Base-by-base conservation (phyloP, 2,329 filamentous ascomycete genomes). In the Fusarium fracticaudum region DNA sequence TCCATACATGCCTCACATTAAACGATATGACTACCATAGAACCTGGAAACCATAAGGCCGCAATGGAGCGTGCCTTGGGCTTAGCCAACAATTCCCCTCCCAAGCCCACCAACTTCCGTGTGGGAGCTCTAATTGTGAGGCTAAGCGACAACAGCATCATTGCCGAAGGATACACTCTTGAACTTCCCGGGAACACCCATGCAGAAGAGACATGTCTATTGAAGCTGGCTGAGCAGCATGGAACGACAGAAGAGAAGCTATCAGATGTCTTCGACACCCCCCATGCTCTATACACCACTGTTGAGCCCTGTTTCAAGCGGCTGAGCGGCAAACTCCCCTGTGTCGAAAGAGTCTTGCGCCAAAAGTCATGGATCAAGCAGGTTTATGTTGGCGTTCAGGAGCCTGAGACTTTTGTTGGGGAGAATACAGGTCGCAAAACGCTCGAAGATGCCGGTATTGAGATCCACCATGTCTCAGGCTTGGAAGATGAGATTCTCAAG, bases 161-260 rank as follows among this genome's bases (percentile, higher is more conserved):
- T 35, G 90, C 93, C 2, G 93, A 94, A 4, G 96, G 96, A 62
- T 98, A 96, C 84, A 98, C 96, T 0, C 88, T 98, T 67, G 96
- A 99, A 83, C 90, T 95, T 8, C 88, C 91, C 0, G 96, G 96
- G 47, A 99, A 99, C 84, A 98, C 96, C 0, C 96, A 99, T 80
- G 96, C 96, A 8, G 96, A 99, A 81, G 95, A 99, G 84, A 96
- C 93, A 82, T 97, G 94, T 79, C 88, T 99, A 64, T 83, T 91
- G 55, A 98, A 99, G 81, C 88, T 91, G 20, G 86, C 89, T 4
- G 78, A 84, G 54, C 77, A 85, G 71, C 80, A 89, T 63, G 79
- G 79, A 5, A 84, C 87, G 0, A 67, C 86, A 0, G 91, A 93
- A 73, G 88, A 89, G 60, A 80, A 83, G 1, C 86, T 94, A 9